Evolutionary conservation across 805 yeast species (phyloP), one percentile per base, ranked within the genome.

Genomic region (Tetrapisispora fleetii): DNA sequence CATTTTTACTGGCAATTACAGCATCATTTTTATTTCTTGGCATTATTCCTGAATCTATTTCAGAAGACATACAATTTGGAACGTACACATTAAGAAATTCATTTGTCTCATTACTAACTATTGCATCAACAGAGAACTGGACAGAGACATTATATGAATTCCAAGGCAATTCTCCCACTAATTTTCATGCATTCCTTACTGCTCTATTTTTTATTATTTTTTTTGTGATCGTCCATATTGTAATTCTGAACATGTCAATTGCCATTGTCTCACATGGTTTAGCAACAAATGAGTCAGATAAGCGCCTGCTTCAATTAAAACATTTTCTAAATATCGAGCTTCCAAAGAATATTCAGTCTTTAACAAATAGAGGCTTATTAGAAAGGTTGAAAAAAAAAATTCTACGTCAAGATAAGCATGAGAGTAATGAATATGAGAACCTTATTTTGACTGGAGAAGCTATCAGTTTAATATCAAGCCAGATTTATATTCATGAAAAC

Each of bases 61-160:
- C 14, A 13, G 41, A 37, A 27, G 35, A 28, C 5, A 11, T 44
- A 7, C 41, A 37, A 19, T 44, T 44, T 37, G 41, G 47, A 16
- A 27, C 7, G 4, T 44, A 35, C 38, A 18, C 37, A n/a, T 19
- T 44, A 28, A 17, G 35, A 28, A 37, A 44, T 44, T 27, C 41
- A 2, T 44, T 44, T 37, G 6, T 44, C 4, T 44, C 47, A 3
- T 14, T 44, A 19, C 21, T 37, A 11, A 44, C 37, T 5, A 37
- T 44, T 28, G 17, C 47, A 6, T 36, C 47, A 4, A 44, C 41
- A 14, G 47, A 44, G 37, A 44, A 44, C 18, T 44, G 47, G 47
- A 44, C 47, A 17, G 41, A 44, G 9, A 37, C 16, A 9, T 17
- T 44, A n/a, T 44, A 44, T 28, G 30, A 18, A 11, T 19, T 44